Evolutionary conservation across 345 rosid species (phyloP).

Genomic region (Carallia pectinifolia): DNA sequence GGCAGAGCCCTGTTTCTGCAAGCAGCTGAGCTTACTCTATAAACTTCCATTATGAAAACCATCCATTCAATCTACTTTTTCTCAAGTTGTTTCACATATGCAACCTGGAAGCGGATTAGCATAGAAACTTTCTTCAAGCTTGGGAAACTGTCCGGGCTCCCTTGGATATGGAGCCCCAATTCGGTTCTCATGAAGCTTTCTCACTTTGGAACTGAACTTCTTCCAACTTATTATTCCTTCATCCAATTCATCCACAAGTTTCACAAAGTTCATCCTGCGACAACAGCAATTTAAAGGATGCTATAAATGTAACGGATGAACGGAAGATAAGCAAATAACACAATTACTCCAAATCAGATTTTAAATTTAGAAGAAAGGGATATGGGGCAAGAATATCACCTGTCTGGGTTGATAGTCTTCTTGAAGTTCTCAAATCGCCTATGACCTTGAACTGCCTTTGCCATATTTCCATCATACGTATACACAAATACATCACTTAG

Average conservation of each 20-base stretch:
- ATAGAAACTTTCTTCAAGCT: conserved; percentile 84
- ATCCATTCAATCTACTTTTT: conserved; percentile 6
- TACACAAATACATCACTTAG: conserved; percentile 82
- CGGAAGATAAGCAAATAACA: too few species aligned
- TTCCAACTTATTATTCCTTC: conserved; percentile 77
- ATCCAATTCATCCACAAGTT: conserved; percentile 72
- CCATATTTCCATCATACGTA: conserved; percentile 96
- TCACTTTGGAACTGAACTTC: conserved; percentile 77
- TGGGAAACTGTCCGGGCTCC: conserved; percentile 74
- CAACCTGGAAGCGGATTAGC: conserved; percentile 93
- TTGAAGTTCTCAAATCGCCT: conserved; percentile 77
- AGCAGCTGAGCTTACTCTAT: conserved; percentile 9
- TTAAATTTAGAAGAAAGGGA: background rate
- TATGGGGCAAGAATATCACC: conserved; percentile 34
- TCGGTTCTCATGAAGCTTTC: conserved; percentile 69
- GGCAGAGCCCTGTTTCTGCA: conserved; percentile 10
- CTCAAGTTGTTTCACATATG: conserved; percentile 45
- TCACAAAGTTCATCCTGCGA: conserved; percentile 79
- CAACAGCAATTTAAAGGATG: conserved; percentile 2
- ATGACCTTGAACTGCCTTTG: conserved; percentile 97
- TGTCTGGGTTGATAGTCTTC: conserved; percentile 89
- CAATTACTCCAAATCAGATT: background rate
- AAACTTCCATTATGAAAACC: background rate
- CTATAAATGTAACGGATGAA: background rate
- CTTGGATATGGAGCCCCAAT: conserved; percentile 70